A percentile compares a stretch with the other conserved stretches of the same genome.
Conservation (phyloP, 257 asterid genomes). For the Craterostigma plantagineum region DNA sequence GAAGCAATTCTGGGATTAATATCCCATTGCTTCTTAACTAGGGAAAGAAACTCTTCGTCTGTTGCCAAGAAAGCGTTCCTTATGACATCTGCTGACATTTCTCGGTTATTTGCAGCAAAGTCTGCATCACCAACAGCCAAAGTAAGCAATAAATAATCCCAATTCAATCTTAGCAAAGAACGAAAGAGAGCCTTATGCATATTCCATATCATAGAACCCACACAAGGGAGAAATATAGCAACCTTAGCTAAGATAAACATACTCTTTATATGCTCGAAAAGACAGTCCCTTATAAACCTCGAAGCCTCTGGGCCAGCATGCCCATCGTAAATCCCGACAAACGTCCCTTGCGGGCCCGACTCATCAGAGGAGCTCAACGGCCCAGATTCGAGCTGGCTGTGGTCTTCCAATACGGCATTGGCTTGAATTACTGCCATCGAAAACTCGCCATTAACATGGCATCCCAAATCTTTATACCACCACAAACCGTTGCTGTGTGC, state of each 20-base stretch:
- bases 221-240: not conserved
- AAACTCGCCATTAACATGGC: conserved; percentile 59
- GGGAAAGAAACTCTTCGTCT: conserved; percentile 56
- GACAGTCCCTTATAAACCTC: conserved; percentile 32
- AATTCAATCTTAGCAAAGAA: too few relatives aligned
- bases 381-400: conserved; percentile 73
- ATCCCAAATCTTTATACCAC: conserved; percentile 70
- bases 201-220: not conserved
- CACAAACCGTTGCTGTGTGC: conserved; percentile 46
- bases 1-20: conserved; percentile 53
- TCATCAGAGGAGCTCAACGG: conserved; percentile 46
- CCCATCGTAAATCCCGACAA: conserved; percentile 83
- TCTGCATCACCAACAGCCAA: conserved; percentile 41
- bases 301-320: conserved; percentile 88
- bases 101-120: conserved; percentile 33
- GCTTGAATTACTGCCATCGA: conserved; percentile 86
- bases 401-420: conserved; percentile 53
- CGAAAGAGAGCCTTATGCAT: not conserved
- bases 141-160: not conserved
- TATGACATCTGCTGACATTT: conserved; percentile 60
- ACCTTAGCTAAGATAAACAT: conserved; percentile 9
- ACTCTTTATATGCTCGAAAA: conserved; percentile 60
- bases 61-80: conserved; percentile 55
- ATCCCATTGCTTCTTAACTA: conserved; percentile 55
- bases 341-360: conserved; percentile 57